Evolutionary conservation across 176 grass and related monocot genomes (phyloP), one percentile per base, ranked within the genome.

Genomic region (Ampelocalamus luodianensis): DNA sequence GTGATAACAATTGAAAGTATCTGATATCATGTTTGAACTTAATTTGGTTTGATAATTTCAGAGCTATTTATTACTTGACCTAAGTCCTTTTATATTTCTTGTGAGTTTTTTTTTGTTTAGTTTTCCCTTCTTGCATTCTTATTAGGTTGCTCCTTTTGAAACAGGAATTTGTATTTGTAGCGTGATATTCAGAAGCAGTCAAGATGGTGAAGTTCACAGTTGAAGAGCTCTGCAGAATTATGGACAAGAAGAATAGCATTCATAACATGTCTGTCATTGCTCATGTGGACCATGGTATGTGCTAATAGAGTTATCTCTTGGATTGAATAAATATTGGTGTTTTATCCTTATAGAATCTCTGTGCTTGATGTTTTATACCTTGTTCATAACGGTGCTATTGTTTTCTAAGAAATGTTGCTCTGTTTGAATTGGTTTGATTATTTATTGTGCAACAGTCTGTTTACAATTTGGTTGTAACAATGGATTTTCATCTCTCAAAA

Each of bases 201-300:
- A 94, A 92, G 69, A 97, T 94, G 92, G 94, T 97, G 92, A 97
- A 97, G 90, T 97, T 97, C 70, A 97, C 92, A 18, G 92, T 22
- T 8, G 94, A 97, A 81, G 94, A 88, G 90, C 92, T 94, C 73
- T 90, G 90, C 17, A n/a, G 61, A 9, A 97, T 97, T 68, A 97
- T 97, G 94, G 94, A 97, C 80, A 69, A 92, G 64, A 97, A 97
- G 44, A 89, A 94, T 53, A 97, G 94, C 58, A 97, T 94, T 58
- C 48, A 91, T 32, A 93, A 96, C 82, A 96, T 96, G 94, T 96
- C 94, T 50, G 94, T 96, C 66, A 93, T 92, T 91, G 89, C 94
- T 59, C 89, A 97, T 79, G 94, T 97, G 1, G 94, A 97, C 74
- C 94, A 97, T 51, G 94, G 94, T 97, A 91, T 72, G 78, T 38